These are phyloP conservation scores for Wickerhamiella nectarea DNA, from an alignment of 805 yeast genomes.

Conservation along the genomic window DNA sequence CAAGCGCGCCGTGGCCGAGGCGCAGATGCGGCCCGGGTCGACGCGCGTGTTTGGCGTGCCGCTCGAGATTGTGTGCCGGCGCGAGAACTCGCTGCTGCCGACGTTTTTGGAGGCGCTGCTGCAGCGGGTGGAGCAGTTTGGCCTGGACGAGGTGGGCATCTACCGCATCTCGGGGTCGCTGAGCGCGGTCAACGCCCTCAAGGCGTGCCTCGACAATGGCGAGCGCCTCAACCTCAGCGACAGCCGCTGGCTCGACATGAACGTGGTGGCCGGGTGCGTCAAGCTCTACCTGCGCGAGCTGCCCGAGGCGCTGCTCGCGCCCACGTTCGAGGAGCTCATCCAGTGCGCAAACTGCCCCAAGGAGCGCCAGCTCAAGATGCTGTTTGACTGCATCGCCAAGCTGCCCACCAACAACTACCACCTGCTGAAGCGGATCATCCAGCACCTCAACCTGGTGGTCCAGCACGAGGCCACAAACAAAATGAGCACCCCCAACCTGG, in stretches of 20 bases:
- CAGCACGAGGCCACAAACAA: constrained; percentile 54
- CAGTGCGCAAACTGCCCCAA: constrained; percentile 19
- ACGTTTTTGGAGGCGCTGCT: constrained; percentile 49
- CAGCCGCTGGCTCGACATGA: constrained; percentile 60
- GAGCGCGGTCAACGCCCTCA: constrained; percentile 41
- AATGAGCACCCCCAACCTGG: constrained; percentile 81
- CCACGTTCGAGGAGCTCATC: constrained; percentile 44
- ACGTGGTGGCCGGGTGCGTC: constrained; percentile 78
- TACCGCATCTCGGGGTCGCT: constrained; percentile 63
- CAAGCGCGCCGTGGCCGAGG: constrained; percentile 9
- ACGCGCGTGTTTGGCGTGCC: constrained; percentile 79
- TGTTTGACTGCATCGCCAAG: constrained; percentile 26
- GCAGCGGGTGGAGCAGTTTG: constrained; percentile 69
- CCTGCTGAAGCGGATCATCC: constrained; percentile 49
- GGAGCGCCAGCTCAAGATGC: constrained; percentile 12
- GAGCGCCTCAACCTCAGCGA: constrained; percentile 33
- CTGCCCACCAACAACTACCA: constrained; percentile 58
- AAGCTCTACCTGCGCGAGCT: constrained; percentile 72
- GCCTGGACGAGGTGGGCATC: constrained; percentile 80
- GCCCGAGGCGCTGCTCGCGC: constrained; percentile 70
- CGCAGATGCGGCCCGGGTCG: constrained; percentile 13
- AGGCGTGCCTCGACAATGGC: constrained; percentile 42
- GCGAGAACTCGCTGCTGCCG: constrained; percentile 56
- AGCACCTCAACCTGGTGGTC: constrained; percentile 59
- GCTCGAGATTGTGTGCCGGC: constrained; percentile 53